Base-by-base conservation (phyloP, 352 stramenopile species). In the Phytophthora syringae region DNA sequence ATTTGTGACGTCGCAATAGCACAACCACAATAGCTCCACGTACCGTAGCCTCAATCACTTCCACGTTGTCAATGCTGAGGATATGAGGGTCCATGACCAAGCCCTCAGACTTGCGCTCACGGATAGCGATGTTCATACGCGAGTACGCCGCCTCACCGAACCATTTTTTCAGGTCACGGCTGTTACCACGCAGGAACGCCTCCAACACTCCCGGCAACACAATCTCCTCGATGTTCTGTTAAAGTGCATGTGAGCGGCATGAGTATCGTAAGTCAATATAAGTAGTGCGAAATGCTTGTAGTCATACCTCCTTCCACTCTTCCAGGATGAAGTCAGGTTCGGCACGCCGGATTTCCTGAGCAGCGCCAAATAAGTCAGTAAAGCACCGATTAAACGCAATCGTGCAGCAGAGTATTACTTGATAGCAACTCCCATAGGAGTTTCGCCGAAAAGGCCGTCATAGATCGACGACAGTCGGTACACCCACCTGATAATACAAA, bases 401-500 rank as follows among this genome's bases (percentile, higher is more conserved):
- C 34, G 7, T 27, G 5, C 40, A 25, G 11, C n/a, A 47, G 18
- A 18, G 5, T 27, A n/a, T 24, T 47, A 47, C 40, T 90, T 93
- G 47, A 98, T 97, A 13, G 96, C 97, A 58, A 98, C 79, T 20
- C 90, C 95, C 83, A 98, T 97, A 2, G 98, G 92, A 2, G 95
- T 98, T 82, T 99, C 97, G 3, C 94, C 96, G 20, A 98, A 99
- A 45, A 99, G 75, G 22, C 95, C 98, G 52, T 99, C 97, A 68
- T 98, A 99, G n/a, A 99, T 97, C 9, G 93, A 98, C 18, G 95
- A 99, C 47, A 98, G 72, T 52, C 96, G 93, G 71, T 99, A 99
- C 4, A 99, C 93, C 89, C 88, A 96, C 20, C 40, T 47, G 13
- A 43, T 11, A 47, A 43, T 34, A 11, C n/a, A 60, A 54, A 7